phyloP scores from a whole-genome alignment of 2,329 filamentous ascomycete genomes.

The Fonsecaea pedrosoi region DNA sequence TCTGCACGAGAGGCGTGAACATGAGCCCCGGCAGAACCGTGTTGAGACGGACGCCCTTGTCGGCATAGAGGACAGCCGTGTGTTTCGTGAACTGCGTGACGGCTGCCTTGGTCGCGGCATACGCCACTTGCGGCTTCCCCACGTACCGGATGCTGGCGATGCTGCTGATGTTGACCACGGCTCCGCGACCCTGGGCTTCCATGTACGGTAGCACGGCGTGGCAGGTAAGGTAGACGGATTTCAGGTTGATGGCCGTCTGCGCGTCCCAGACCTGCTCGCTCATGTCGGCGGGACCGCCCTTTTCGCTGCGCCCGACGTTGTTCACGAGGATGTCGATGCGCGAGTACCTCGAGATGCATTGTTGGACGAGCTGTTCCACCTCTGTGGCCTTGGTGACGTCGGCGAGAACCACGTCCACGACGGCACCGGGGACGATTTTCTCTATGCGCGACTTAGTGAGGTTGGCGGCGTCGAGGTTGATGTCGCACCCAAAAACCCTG shows the following conservation, averaged over 20 bases:
- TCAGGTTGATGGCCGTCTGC: constrained; percentile 63
- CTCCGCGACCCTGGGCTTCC: constrained; percentile 55
- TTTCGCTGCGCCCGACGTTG: constrained; percentile 65
- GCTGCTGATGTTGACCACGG: constrained; percentile 58
- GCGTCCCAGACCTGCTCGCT: constrained; percentile 58
- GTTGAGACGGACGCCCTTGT: constrained; percentile 59
- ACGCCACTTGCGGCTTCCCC: constrained; percentile 58
- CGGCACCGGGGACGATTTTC: constrained; percentile 19
- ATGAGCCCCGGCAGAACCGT: constrained; percentile 64
- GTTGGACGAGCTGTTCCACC: constrained; percentile 61
- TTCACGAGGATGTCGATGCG: constrained; percentile 67
- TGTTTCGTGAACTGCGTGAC: constrained; percentile 58
- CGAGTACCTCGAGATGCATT: constrained; percentile 60
- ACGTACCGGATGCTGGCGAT: constrained; percentile 62
- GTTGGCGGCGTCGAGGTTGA: constrained; percentile 26
- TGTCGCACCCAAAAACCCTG: constrained; percentile 33
- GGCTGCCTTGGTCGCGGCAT: constrained; percentile 58
- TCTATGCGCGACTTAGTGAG: constrained; percentile 27
- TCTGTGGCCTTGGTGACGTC: constrained; percentile 50
- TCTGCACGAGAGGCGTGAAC: constrained; percentile 60
- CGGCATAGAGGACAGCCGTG: constrained; percentile 56
- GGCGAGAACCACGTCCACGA: constrained; percentile 25
- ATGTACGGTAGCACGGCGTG: constrained; percentile 63
- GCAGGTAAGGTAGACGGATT: constrained; percentile 61
- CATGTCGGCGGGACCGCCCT: constrained; percentile 59